Evolutionary conservation across 768 basidiomycete genomes (phyloP).

Genomic region (Suillus lakei): DNA sequence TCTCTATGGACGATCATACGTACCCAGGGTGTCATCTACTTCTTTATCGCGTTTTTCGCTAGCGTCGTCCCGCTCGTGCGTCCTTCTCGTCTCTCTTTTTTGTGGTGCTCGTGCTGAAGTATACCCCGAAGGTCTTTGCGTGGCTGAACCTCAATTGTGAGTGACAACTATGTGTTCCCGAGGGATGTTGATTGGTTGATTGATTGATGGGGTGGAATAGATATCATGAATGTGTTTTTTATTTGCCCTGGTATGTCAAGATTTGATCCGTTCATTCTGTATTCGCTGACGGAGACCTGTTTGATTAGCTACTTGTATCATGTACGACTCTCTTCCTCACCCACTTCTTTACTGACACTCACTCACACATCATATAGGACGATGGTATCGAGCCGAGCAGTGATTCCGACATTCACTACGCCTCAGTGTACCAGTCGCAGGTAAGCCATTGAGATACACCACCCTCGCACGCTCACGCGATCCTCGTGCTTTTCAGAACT

Average conservation of each 20-base stretch:
- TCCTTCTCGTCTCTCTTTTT: no score
- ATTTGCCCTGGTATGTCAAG: not conserved
- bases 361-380: not conserved
- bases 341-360: no score
- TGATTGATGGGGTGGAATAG: not conserved
- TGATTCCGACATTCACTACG: no score
- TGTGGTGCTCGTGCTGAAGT: not conserved
- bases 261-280: not conserved
- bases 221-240: not conserved
- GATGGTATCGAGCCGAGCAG: no score
- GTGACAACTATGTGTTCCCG: not conserved
- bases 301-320: no score
- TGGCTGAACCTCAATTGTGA: not conserved
- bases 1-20: slow-evolving; percentile 17
- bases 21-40: slow-evolving; percentile 25
- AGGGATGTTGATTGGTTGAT: not conserved
- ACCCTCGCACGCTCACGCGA: no score
- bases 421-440: not conserved
- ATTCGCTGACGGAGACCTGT: not conserved
- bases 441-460: no score
- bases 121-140: not conserved
- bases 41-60: slow-evolving; percentile 18
- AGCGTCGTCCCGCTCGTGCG: slow-evolving; percentile 18
- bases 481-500: no score
- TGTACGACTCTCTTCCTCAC: no score